Evolutionary conservation across 805 yeast genomes (phyloP), one percentile per base, ranked within the genome.

Genomic region (Teunomyces panamensis): DNA sequence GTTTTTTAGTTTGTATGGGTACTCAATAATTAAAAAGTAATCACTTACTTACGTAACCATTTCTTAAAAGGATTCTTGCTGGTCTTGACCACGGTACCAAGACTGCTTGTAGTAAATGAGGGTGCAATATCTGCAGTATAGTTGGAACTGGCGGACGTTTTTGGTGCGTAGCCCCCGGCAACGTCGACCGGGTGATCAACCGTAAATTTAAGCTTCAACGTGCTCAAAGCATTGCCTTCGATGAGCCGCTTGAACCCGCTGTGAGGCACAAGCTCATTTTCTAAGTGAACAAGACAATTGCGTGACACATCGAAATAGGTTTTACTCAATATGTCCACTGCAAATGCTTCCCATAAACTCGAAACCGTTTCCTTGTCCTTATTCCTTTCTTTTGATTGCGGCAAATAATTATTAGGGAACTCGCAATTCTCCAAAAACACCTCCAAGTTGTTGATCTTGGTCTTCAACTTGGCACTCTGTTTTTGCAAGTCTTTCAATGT

Each of bases 401-500:
- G 56, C 35, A 57, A 52, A 48, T 56, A 65, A 45, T 63, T 63
- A 13, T 49, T 48, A 14, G 76, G 73, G 17, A 50, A 59, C 48
- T 74, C 77, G 30, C 62, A 57, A 30, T 58, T 53, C 45, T 63
- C 68, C 37, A 73, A 58, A 45, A 56, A 61, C 9, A 42, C 46
- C 43, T 71, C 69, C 14, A 69, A 50, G 14, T 61, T 63, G 17
- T 47, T 53, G 36, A 74, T 63, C 46, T 60, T 68, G 26, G 53
- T 54, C 52, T 64, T 58, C 24, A 74, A 52, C 32, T 62, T 64
- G 20, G 65, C 60, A 44, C 76, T 62, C 47, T 69, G 69, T 49
- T 68, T 69, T 54, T 71, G 78, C 26, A 75, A 52, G 48, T 75
- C 80, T 48, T 63, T 65, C 36, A 75, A 59, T 2, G 77, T 69